Percentiles rank a stretch among this genome's conserved stretches.
These are phyloP conservation scores for Raddia distichophylla DNA, from an alignment of 176 grass and related monocot genomes.

Conservation along the genomic window DNA sequence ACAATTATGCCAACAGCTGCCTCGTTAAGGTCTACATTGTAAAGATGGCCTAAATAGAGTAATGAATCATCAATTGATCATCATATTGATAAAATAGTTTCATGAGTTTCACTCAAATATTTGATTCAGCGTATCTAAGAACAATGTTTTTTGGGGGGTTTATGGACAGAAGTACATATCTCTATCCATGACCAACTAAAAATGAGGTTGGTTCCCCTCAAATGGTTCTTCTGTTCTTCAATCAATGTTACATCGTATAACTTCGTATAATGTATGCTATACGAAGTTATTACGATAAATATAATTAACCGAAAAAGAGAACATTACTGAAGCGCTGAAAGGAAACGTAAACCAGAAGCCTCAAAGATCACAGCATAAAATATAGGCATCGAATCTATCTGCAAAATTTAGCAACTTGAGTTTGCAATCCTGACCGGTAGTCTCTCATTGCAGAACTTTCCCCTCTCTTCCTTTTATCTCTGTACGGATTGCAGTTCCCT, in stretches of 20 bases:
- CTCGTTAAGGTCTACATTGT: constrained; percentile 1
- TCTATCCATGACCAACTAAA: constrained; percentile 33
- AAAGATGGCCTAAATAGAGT: neutral
- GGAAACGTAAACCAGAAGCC: too few relatives aligned
- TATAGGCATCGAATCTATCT: neutral
- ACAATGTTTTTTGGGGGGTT: neutral
- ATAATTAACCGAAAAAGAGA: neutral
- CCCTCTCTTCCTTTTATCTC: too few relatives aligned
- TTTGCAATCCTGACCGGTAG: neutral
- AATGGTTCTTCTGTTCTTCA: neutral
- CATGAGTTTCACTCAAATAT: constrained; percentile 37
- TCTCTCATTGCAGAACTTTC: too few relatives aligned
- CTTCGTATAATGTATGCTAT: too few relatives aligned
- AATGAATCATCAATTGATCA: constrained; percentile 17
- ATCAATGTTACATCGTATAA: constrained; percentile 1
- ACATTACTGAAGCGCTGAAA: too few relatives aligned
- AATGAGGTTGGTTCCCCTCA: constrained; percentile 31
- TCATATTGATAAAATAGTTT: constrained; percentile 17
- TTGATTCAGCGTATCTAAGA: constrained; percentile 27
- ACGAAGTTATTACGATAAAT: too few relatives aligned
- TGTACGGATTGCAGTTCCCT: too few relatives aligned
- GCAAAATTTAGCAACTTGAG: neutral
- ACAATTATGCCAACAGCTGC: neutral
- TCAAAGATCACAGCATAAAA: too few relatives aligned
- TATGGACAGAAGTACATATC: constrained; percentile 35